A percentile compares a stretch with the other conserved stretches of the same genome.
Evolutionary conservation across 768 basidiomycete species (phyloP).

Genomic region (Mrakia gelida): DNA sequence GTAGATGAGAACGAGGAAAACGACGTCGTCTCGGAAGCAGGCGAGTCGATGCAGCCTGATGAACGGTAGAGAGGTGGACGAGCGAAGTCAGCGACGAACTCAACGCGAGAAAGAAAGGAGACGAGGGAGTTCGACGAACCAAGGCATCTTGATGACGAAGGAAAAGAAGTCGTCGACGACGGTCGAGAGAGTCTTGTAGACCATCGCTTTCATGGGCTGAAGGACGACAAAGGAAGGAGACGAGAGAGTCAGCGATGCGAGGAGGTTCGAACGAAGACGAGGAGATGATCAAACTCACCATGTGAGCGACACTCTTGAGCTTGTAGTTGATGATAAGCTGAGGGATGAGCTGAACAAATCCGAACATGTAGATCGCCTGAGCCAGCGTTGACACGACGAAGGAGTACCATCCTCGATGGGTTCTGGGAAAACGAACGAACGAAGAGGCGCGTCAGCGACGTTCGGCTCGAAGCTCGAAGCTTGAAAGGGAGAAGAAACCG

Average conservation of each 20-base stretch:
- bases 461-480: neutral
- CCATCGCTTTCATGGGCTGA: constrained; percentile 80
- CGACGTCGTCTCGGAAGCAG: constrained; percentile 51
- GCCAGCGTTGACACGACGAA: constrained; percentile 90
- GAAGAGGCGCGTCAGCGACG: neutral
- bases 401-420: constrained; percentile 92
- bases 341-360: constrained; percentile 62
- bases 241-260: neutral
- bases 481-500: no score
- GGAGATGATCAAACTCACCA: neutral
- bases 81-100: neutral
- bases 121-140: constrained; percentile 41
- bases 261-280: neutral
- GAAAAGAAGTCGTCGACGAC: constrained; percentile 69
- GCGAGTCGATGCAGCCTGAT: constrained; percentile 53
- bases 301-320: constrained; percentile 60
- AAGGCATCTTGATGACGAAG: constrained; percentile 80
- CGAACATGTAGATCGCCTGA: constrained; percentile 41
- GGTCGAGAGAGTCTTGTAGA: constrained; percentile 70
- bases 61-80: neutral
- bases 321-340: constrained; percentile 96
- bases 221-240: neutral
- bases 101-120: neutral
- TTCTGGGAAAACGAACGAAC: constrained; percentile 48
- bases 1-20: constrained; percentile 78